Percentiles rank a stretch among this genome's conserved stretches.
phyloP scores from a whole-genome alignment of 2,329 filamentous ascomycete species.

The Corinectria fuckeliana region DNA sequence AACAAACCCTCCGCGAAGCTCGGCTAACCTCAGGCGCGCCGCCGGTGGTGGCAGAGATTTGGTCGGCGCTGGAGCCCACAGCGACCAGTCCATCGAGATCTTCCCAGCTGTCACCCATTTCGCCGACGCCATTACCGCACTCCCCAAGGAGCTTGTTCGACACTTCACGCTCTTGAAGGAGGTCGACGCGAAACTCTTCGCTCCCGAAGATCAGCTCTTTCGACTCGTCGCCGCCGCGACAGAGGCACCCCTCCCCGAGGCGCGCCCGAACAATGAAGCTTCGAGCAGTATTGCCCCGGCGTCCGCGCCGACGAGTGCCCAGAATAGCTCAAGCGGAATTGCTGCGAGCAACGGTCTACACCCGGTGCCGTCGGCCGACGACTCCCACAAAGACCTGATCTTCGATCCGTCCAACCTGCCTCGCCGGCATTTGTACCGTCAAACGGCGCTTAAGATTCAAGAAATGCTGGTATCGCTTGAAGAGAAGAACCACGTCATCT shows the following conservation, averaged over 20 bases:
- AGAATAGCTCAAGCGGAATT: constrained; percentile 55
- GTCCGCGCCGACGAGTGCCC: constrained; percentile 57
- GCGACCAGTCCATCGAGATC: constrained; percentile 69
- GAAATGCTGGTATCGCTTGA: constrained; percentile 91
- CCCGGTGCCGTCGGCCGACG: constrained; percentile 50
- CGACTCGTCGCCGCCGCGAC: constrained; percentile 73
- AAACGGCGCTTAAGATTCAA: constrained; percentile 78
- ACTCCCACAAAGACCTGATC: constrained; percentile 51
- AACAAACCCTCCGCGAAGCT: constrained; percentile 66
- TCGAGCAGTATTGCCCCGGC: constrained; percentile 49
- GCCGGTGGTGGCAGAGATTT: constrained; percentile 53
- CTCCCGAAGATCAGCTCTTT: constrained; percentile 82
- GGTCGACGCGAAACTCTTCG: constrained; percentile 95
- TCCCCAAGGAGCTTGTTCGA: constrained; percentile 93
- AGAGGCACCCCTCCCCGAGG: constrained; percentile 55
- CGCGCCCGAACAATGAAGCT: constrained; percentile 53
- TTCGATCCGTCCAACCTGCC: constrained; percentile 66
- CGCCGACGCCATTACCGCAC: constrained; percentile 87
- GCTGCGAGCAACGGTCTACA: constrained; percentile 45
- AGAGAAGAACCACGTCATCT: constrained; percentile 97
- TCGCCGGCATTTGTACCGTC: constrained; percentile 77
- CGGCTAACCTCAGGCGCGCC: constrained; percentile 54
- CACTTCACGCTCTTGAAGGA: constrained; percentile 97
- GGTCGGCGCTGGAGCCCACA: constrained; percentile 50
- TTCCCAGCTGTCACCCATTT: constrained; percentile 76